Conservation (phyloP, 768 basidiomycete species). For the Tricholomella constricta region DNA sequence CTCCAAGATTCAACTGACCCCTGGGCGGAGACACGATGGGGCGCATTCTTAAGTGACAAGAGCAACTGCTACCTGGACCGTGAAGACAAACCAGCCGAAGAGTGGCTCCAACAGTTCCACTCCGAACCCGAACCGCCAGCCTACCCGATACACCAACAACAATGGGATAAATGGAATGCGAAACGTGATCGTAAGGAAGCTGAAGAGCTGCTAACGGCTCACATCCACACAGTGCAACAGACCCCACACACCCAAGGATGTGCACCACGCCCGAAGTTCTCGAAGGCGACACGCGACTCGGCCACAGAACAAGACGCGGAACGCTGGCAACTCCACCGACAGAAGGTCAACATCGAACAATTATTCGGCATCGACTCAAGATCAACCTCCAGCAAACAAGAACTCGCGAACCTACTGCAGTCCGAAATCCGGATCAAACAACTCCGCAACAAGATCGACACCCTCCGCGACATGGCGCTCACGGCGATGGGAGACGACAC, state of each 20-base stretch:
- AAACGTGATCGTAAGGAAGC: background rate
- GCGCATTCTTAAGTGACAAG: background rate
- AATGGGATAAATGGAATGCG: conserved; percentile 1
- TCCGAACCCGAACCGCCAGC: background rate
- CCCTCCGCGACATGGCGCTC: background rate
- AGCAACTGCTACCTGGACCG: background rate
- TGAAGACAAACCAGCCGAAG: background rate
- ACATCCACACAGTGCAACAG: background rate
- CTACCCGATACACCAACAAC: conserved; percentile 1
- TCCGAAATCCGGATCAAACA: conserved; percentile 1
- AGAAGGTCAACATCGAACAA: background rate
- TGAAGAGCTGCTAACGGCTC: background rate
- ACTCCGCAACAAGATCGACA: background rate
- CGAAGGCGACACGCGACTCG: background rate
- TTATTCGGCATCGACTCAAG: background rate
- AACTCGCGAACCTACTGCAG: background rate
- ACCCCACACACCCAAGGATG: background rate
- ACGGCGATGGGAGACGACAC: background rate
- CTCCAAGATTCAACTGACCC: background rate
- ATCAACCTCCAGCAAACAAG: background rate
- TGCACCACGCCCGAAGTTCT: background rate
- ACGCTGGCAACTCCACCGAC: background rate
- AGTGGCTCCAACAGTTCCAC: background rate
- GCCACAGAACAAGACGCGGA: background rate
- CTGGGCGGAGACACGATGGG: background rate